Conservation (phyloP, 371 early-diverging fungal genomes). For the Syncephalis plumigaleata region DNA sequence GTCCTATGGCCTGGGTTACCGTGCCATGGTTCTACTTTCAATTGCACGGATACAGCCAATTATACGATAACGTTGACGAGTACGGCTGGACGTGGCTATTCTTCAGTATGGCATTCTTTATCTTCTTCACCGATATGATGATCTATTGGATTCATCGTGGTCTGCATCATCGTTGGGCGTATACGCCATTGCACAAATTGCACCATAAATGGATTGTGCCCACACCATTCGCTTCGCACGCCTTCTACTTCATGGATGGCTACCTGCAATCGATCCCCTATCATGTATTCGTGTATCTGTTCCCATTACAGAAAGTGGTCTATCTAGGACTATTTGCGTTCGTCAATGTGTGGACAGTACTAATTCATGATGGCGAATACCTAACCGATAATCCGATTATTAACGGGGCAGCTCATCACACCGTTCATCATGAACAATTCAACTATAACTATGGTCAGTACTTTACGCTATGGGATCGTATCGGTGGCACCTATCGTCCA, state of each 20-base stretch:
- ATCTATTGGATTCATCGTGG: slow-evolving; percentile 91
- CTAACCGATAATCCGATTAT: slow-evolving; percentile 8
- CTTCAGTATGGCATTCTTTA: slow-evolving; percentile 43
- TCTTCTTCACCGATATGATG: slow-evolving; percentile 80
- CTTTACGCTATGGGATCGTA: slow-evolving; percentile 71
- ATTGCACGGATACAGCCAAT: slow-evolving; percentile 65
- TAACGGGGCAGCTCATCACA: slow-evolving; percentile 88
- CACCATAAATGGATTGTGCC: slow-evolving; percentile 43
- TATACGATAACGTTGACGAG: slow-evolving; percentile 45
- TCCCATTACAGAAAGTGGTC: slow-evolving; percentile 80
- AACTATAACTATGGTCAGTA: slow-evolving; percentile 98
- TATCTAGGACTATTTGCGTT: slow-evolving; percentile 74
- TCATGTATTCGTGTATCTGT: slow-evolving; percentile 69
- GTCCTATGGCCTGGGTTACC: slow-evolving; percentile 62
- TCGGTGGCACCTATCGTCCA: slow-evolving; percentile 51
- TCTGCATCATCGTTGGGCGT: slow-evolving; percentile 72
- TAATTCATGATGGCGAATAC: slow-evolving; percentile 80
- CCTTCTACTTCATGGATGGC: slow-evolving; percentile 89
- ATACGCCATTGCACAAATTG: slow-evolving; percentile 79
- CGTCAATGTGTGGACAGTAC: slow-evolving; percentile 88
- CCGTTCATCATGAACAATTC: slow-evolving; percentile 91
- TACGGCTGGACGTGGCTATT: slow-evolving; percentile 55
- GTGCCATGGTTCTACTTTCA: slow-evolving; percentile 82
- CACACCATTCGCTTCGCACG: slow-evolving; percentile 90
- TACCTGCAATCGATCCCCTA: slow-evolving; percentile 89